phyloP scores from a whole-genome alignment of 495 filamentous ascomycete species.

The Penicillium coffeae region DNA sequence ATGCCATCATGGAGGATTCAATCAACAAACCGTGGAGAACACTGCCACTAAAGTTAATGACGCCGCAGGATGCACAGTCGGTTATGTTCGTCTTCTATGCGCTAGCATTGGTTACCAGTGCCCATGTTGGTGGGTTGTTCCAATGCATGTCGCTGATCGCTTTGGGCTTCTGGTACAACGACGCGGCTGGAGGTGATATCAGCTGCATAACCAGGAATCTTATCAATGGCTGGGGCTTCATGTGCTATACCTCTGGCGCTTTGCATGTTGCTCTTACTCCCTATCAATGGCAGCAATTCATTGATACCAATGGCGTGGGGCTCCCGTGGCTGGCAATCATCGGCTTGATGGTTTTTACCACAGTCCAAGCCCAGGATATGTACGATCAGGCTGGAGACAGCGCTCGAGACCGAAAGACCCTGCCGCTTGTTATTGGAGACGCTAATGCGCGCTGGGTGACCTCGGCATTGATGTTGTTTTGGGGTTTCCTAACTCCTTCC shows the following conservation, averaged over 20 bases:
- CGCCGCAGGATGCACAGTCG: constrained; percentile 27
- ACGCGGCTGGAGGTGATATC: constrained; percentile 46
- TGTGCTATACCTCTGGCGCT: constrained; percentile 30
- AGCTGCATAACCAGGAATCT: constrained; percentile 33
- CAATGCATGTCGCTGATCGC: constrained; percentile 24
- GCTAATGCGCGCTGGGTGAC: constrained; percentile 34
- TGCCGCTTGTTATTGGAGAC: constrained; percentile 44
- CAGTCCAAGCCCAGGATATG: constrained; percentile 52
- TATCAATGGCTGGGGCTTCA: constrained; percentile 42
- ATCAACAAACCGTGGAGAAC: constrained; percentile 61
- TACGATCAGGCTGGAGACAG: constrained; percentile 46
- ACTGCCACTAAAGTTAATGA: constrained; percentile 41
- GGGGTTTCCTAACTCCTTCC: constrained; percentile 27
- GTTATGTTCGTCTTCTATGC: background rate
- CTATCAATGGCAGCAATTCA: background rate
- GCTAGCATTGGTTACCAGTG: constrained; percentile 24
- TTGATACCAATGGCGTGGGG: background rate
- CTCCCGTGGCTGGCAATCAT: constrained; percentile 43
- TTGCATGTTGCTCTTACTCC: constrained; percentile 8
- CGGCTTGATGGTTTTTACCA: constrained; percentile 41
- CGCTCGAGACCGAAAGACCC: constrained; percentile 36
- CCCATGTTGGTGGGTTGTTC: constrained; percentile 29
- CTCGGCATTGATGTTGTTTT: constrained; percentile 33
- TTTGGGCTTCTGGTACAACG: constrained; percentile 53
- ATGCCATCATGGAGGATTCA: constrained; percentile 7